Conservation (phyloP, 345 rosid species). For the Gossypium herbaceum region DNA sequence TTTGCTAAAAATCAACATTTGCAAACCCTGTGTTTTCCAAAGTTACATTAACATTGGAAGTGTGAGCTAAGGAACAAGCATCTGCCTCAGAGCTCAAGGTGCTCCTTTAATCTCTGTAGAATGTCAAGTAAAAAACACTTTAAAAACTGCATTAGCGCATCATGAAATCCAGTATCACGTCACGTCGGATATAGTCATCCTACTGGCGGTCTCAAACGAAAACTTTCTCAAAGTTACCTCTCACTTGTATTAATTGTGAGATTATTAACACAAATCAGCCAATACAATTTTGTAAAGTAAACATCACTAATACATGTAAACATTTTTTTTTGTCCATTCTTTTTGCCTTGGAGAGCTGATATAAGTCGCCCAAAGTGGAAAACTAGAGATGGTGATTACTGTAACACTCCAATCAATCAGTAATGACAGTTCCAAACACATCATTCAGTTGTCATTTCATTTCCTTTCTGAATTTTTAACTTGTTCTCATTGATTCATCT, state of each 20-base stretch:
- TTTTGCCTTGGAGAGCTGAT: background rate
- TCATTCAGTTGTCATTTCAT: background rate
- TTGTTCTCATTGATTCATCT: background rate
- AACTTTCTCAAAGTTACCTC: slow-evolving; percentile 15
- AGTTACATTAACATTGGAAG: too few relatives aligned
- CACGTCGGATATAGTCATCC: slow-evolving; percentile 32
- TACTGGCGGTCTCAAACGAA: slow-evolving; percentile 35
- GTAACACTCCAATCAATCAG: background rate
- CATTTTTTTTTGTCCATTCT: background rate
- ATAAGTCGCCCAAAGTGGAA: background rate
- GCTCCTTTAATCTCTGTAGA: too few relatives aligned
- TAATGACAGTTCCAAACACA: too few relatives aligned
- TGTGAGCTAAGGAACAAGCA: too few relatives aligned
- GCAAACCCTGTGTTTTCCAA: too few relatives aligned
- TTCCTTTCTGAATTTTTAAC: background rate
- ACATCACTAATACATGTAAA: background rate
- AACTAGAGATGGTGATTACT: background rate
- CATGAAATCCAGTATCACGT: too few relatives aligned
- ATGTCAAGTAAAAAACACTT: too few relatives aligned
- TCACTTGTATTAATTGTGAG: background rate
- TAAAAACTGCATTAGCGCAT: too few relatives aligned
- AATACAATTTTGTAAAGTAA: slow-evolving; percentile 15
- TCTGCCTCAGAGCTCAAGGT: too few relatives aligned
- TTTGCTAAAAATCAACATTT: too few relatives aligned
- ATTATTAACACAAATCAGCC: background rate